A percentile compares a stretch with the other conserved stretches of the same genome.
Conservation (phyloP, 139 green algal species). For the Micractinium sp. region DNA sequence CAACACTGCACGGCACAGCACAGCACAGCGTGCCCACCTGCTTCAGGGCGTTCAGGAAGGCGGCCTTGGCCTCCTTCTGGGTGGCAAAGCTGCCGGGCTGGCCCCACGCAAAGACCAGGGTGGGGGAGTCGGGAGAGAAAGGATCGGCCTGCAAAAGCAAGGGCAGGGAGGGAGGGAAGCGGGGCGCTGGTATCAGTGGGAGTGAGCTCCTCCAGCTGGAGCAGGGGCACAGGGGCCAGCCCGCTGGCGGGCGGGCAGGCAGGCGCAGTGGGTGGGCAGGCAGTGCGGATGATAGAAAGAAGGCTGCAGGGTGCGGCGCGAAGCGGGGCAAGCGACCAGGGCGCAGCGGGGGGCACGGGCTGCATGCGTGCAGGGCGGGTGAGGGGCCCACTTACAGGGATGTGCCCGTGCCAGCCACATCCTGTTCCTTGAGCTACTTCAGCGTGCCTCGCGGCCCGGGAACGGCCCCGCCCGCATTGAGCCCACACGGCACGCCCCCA, state of each 20-base stretch:
- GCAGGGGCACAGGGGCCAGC: no score
- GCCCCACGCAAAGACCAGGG: constrained; percentile 46
- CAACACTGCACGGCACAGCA: not conserved
- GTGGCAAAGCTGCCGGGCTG: constrained; percentile 28
- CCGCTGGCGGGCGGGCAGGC: no score
- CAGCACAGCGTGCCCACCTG: constrained; percentile 7
- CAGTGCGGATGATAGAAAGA: not conserved
- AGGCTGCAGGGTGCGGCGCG: not conserved
- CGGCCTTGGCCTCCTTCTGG: constrained; percentile 42
- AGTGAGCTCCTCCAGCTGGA: not conserved
- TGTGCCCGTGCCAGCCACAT: no score
- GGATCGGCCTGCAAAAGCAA: not conserved
- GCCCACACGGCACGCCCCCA: no score
- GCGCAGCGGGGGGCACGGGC: no score
- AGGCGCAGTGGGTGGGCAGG: no score
- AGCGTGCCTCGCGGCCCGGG: no score
- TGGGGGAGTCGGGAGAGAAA: constrained; percentile 15
- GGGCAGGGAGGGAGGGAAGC: not conserved
- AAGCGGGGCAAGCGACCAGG: not conserved
- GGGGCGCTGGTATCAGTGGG: not conserved
- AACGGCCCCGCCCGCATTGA: no score
- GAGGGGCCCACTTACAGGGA: no score
- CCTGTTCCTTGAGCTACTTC: no score
- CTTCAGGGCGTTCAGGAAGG: constrained; percentile 43
- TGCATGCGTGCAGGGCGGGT: no score